These are phyloP conservation scores for Pythium biforme DNA, from an alignment of 352 stramenopile genomes.

Conservation along the genomic window DNA sequence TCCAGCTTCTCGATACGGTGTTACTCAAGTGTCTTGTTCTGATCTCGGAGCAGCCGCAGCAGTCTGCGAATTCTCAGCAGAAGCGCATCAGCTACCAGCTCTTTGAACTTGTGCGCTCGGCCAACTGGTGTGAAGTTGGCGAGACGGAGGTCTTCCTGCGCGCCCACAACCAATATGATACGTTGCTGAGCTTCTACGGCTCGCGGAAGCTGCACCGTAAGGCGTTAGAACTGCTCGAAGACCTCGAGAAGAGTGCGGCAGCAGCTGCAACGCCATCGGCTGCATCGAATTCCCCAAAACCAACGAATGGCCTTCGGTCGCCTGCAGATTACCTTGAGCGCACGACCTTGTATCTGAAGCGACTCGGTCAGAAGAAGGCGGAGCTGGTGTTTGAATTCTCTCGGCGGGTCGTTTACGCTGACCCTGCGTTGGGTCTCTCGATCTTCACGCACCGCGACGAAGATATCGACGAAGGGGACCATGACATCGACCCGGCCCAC, in stretches of 20 bases:
- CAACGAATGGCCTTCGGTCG: slow-evolving; percentile 25
- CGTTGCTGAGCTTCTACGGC: slow-evolving; percentile 70
- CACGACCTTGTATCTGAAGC: slow-evolving; percentile 65
- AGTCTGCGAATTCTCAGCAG: slow-evolving; percentile 25
- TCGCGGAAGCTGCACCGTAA: slow-evolving; percentile 73
- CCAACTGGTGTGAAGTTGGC: slow-evolving; percentile 70
- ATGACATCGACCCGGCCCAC: slow-evolving; percentile 63
- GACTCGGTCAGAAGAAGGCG: slow-evolving; percentile 56
- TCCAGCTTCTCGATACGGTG: slow-evolving; percentile 77
- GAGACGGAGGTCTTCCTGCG: slow-evolving; percentile 80
- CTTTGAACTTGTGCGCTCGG: slow-evolving; percentile 44
- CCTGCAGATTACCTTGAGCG: slow-evolving; percentile 56
- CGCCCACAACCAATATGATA: slow-evolving; percentile 55
- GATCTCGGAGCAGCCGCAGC: slow-evolving; percentile 39
- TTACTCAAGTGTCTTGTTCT: slow-evolving; percentile 81
- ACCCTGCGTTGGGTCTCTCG: slow-evolving; percentile 54
- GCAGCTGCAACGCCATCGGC: slow-evolving; percentile 20
- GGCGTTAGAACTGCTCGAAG: slow-evolving; percentile 76
- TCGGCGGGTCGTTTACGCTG: slow-evolving; percentile 53
- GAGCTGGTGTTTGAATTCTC: slow-evolving; percentile 85
- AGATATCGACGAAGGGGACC: slow-evolving; percentile 35
- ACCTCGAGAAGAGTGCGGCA: slow-evolving; percentile 58
- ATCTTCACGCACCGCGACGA: slow-evolving; percentile 75
- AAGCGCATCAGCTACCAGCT: slow-evolving; percentile 41
- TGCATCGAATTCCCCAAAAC: not conserved